Evolutionary conservation across 1,284 basidiomycete species (phyloP).

Genomic region (Microbotryum violaceum): DNA sequence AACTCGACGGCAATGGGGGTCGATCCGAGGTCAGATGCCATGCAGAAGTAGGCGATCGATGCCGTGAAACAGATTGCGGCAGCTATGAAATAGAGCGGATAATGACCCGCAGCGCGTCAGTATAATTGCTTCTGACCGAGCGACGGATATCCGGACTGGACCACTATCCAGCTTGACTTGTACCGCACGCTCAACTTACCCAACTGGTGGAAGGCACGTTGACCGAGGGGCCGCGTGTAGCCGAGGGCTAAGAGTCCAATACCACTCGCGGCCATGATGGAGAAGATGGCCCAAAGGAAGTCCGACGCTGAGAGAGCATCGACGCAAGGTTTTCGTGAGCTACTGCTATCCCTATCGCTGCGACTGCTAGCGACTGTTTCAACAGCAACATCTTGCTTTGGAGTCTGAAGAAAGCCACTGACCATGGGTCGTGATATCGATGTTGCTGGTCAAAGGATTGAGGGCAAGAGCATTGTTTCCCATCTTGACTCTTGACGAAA

Average conservation of each 20-base stretch:
- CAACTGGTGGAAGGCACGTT: constrained; percentile 49
- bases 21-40: constrained; percentile 56
- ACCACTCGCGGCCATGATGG: constrained; percentile 37
- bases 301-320: constrained; percentile 38
- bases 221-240: constrained; percentile 44
- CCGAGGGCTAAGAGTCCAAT: constrained; percentile 41
- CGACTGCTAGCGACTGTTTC: neutral
- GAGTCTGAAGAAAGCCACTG: neutral
- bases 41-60: constrained; percentile 47
- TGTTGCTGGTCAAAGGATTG: constrained; percentile 32
- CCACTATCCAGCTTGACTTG: constrained; percentile 27
- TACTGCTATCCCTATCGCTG: constrained; percentile 2
- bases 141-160: neutral
- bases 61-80: constrained; percentile 36
- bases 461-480: neutral
- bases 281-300: constrained; percentile 46
- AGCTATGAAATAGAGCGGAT: neutral
- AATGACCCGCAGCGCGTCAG: neutral
- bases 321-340: too few relatives aligned
- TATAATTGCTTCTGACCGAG: too few relatives aligned
- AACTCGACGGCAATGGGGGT: constrained; percentile 51
- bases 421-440: constrained; percentile 44
- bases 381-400: neutral
- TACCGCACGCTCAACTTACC: constrained; percentile 13
- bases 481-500: too few relatives aligned